Conservation (phyloP, 1,284 basidiomycete species). For the Cryptococcus depauperatus region DNA sequence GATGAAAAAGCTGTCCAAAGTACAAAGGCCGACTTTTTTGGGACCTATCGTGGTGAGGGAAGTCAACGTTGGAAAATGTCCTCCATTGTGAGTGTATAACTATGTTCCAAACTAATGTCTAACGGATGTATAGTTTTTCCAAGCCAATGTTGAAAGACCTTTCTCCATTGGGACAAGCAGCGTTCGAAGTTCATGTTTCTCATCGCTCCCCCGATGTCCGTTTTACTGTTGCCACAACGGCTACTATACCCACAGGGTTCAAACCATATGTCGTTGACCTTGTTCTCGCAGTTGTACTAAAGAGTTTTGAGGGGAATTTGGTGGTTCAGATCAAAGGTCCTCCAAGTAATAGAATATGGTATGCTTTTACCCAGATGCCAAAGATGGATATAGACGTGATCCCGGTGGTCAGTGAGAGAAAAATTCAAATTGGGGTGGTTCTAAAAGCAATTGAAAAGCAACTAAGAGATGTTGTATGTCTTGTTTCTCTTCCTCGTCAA, state of each 20-base stretch:
- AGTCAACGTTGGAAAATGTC: constrained; percentile 75
- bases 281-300: constrained; percentile 72
- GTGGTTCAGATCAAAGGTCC: constrained; percentile 88
- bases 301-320: constrained; percentile 83
- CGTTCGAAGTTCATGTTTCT: constrained; percentile 76
- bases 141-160: constrained; percentile 97
- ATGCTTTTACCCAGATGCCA: constrained; percentile 89
- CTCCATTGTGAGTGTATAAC: constrained; percentile 48
- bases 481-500: background rate
- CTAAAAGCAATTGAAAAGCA: constrained; percentile 80
- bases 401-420: constrained; percentile 78
- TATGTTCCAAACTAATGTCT: no score
- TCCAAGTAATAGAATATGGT: constrained; percentile 93
- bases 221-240: constrained; percentile 73
- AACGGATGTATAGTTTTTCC: constrained; percentile 53
- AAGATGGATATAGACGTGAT: constrained; percentile 82
- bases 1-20: constrained; percentile 87
- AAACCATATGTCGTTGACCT: constrained; percentile 84
- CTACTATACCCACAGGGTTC: constrained; percentile 68
- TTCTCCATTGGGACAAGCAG: constrained; percentile 81
- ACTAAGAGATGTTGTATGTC: constrained; percentile 76
- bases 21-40: constrained; percentile 79
- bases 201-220: constrained; percentile 60
- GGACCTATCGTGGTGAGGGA: constrained; percentile 78
- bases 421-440: constrained; percentile 57